Conservation (phyloP, 257 asterid species). For the Apocynum venetum region DNA sequence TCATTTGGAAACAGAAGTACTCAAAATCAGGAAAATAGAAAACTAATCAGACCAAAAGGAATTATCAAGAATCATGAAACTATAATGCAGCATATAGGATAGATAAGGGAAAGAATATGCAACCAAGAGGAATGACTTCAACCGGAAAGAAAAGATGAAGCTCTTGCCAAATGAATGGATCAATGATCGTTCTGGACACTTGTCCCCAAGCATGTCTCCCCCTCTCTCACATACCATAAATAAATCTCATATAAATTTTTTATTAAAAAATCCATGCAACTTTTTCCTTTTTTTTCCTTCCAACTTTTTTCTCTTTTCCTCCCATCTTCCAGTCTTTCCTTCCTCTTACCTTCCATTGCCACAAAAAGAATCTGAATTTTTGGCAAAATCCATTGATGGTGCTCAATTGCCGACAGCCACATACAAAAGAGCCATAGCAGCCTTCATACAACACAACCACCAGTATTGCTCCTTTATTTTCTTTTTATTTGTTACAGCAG, state of each 20-base stretch:
- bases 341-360: not conserved
- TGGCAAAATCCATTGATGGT: not conserved
- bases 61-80: not conserved
- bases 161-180: not conserved
- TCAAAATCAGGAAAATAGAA: not conserved
- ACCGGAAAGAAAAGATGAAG: not conserved
- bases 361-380: not conserved
- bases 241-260: not conserved
- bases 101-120: not conserved
- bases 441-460: no score
- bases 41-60: not conserved
- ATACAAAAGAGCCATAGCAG: no score
- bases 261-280: no score
- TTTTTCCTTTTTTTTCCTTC: no score
- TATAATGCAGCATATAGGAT: not conserved
- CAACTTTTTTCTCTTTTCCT: not conserved
- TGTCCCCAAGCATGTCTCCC: not conserved
- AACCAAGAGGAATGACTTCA: not conserved
- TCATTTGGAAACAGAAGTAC: conserved; percentile 11
- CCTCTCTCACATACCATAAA: not conserved
- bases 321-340: not conserved
- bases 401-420: no score
- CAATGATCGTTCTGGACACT: not conserved
- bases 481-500: not conserved
- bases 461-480: no score